Base-by-base conservation (phyloP, 768 basidiomycete genomes). In the Rhizopogon vinicolor region DNA sequence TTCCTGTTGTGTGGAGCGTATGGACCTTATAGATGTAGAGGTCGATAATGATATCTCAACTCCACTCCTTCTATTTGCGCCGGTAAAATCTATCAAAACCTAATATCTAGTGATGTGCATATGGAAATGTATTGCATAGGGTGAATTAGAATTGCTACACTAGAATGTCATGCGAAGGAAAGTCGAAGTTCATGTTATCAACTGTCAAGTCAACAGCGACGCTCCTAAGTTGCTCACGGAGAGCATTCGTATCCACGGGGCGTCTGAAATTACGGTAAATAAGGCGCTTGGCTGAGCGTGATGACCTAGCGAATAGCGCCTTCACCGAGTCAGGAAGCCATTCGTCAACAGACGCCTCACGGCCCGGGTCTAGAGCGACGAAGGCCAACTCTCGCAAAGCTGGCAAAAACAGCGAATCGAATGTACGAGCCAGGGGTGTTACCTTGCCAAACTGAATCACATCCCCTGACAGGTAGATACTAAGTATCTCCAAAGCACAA, bases 331-430 rank as follows among this genome's bases (percentile, higher is more conserved):
- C 58, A 25, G 44, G 41, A n/a, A 62, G 37, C 65, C 66, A 68
- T 13, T 37, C 43, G 1, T 22, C 29, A 7, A 46, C 33, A 3
- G 19, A 13, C 16, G 22, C 40, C 14, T 31, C 19, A 25, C 43
- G 1, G n/a, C 35, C 5, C 5, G 33, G 35, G 35, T 14, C 14
- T 25, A 51, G 57, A 14, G 56, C 58, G 7, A 51, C 25, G 51
- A 68, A 43, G 13, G 51, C 13, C 9, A 68, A 48, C 16, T 53
- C 50, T 35, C 62, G 52, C 1, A 69, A 41, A 8, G 57, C 48
- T 2, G 68, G 63, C 10, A 69, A n/a, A 22, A 52, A 62, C 13
- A 69, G 54, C 6, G 5, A 53, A 28, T 67, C 60, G 18, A 69
- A 60, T 19, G 71, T 5, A 41, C 19, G 48, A 41, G 49, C 58